phyloP scores from a whole-genome alignment of 2,329 filamentous ascomycete species.

The Pseudodiploospora longispora region DNA sequence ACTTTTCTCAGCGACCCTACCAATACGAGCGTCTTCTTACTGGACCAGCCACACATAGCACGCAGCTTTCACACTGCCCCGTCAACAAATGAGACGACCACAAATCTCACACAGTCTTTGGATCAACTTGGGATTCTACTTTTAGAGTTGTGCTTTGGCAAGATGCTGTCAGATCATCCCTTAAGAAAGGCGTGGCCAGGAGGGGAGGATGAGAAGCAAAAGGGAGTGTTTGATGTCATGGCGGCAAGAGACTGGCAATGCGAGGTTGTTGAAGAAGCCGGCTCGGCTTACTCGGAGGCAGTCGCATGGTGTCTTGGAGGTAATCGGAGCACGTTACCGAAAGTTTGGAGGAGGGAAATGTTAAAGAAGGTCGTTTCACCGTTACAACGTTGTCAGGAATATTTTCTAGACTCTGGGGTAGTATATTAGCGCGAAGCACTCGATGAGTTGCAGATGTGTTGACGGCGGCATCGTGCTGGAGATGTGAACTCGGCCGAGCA shows the following conservation, averaged over 20 bases:
- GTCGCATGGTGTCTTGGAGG: slow-evolving; percentile 7
- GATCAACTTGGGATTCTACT: neutral
- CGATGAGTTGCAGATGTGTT: too few species aligned
- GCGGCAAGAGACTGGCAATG: slow-evolving; percentile 6
- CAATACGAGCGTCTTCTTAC: neutral
- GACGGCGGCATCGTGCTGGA: too few species aligned
- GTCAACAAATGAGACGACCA: too few species aligned
- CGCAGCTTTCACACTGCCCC: neutral
- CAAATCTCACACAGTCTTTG: neutral
- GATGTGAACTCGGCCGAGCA: too few species aligned
- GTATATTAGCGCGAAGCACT: too few species aligned
- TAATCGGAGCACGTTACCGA: neutral
- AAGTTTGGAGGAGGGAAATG: slow-evolving; percentile 8
- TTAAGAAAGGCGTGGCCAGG: neutral
- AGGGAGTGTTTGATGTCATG: neutral
- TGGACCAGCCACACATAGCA: slow-evolving; percentile 1
- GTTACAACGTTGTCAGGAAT: neutral
- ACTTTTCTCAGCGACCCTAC: neutral
- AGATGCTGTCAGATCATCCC: neutral
- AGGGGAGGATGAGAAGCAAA: neutral
- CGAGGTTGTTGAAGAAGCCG: slow-evolving; percentile 3
- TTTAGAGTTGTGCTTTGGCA: slow-evolving; percentile 1
- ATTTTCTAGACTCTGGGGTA: too few species aligned
- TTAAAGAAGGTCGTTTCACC: neutral
- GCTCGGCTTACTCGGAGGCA: slow-evolving; percentile 3